Percentiles rank a stretch among this genome's conserved stretches.
These are phyloP conservation scores for Ramaria rubella DNA, from an alignment of 768 basidiomycete genomes.

Conservation along the genomic window DNA sequence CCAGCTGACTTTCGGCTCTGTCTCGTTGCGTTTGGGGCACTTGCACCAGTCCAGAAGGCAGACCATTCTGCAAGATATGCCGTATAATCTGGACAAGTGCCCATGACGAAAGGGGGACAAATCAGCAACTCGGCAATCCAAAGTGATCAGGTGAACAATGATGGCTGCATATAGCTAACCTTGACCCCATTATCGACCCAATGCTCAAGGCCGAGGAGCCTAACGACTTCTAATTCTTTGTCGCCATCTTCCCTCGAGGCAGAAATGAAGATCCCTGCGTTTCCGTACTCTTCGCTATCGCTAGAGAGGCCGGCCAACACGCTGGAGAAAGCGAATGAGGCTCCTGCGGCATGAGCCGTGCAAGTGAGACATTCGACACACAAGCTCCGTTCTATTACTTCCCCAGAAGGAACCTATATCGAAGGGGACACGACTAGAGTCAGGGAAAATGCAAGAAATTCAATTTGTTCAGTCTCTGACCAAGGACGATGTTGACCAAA, in stretches of 20 bases:
- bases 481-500: background rate
- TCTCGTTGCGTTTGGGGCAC: background rate
- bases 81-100: constrained; percentile 11
- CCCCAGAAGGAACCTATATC: background rate
- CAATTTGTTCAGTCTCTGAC: background rate
- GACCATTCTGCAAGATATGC: constrained; percentile 6
- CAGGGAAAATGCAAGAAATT: background rate
- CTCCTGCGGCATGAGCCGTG: constrained; percentile 35
- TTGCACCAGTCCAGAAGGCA: constrained; percentile 18
- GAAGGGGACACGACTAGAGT: background rate
- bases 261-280: constrained; percentile 29
- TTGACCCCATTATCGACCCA: constrained; percentile 13
- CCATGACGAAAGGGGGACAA: constrained; percentile 15
- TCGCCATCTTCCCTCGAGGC: constrained; percentile 34
- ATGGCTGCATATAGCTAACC: background rate
- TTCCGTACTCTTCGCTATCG: constrained; percentile 52
- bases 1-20: background rate
- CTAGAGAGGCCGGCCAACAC: constrained; percentile 46
- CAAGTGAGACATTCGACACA: constrained; percentile 32
- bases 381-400: too few species aligned
- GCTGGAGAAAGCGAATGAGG: constrained; percentile 39
- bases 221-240: constrained; percentile 27
- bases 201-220: constrained; percentile 27
- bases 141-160: constrained; percentile 14
- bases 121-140: constrained; percentile 11